Evolutionary conservation across 768 basidiomycete species (phyloP), one percentile per base, ranked within the genome.

Genomic region (Auricularia heimuer): DNA sequence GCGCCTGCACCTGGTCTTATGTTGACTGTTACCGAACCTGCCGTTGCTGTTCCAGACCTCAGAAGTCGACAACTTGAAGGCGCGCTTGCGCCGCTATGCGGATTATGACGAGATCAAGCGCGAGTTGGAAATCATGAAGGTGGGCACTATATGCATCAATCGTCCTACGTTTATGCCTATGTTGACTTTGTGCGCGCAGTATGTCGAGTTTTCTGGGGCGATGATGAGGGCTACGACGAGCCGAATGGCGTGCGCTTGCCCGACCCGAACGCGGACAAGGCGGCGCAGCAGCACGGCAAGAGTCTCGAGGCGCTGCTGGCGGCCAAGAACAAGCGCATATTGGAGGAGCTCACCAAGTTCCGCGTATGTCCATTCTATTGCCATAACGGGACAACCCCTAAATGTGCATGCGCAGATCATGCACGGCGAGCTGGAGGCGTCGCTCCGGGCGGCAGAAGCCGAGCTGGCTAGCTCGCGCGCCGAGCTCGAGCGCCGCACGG

Each of bases 71-170:
- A 81, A 81, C 61, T 79, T 95, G 2, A 86, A 83, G 72, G 75
- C 78, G 39, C 86, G 86, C 68, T 77, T 98, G 44, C 85, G 84
- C 70, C 84, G 84, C 68, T 91, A 88, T 67, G 74, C 74, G 16
- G 94, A 99, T 74, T 98, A 99, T 70, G 96, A 98, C 71, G 95
- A 98, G 77, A 86, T 98, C 72, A 98, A 98, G 78, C 88, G 97
- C 34, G 97, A 99, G 74, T 81, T 99, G 35, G 94, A 94, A 72
- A 98, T 99, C 68, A 92, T 98, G 92, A 98, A 99, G 85, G 97
- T 92, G 61, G 58, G 77, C 71, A 4, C 33, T 45, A 18, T 35
- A 21, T 56, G 44, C 11, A 14, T 56, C 7, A 1, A 3, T 14
- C n/a, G n/a, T 29, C 10, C n/a, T 10, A 14, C 37, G 58, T 29